Evolutionary conservation across 108 stramenopile species (phyloP), one percentile per base, ranked within the genome.

Genomic region (Cyclotella distinguenda): DNA sequence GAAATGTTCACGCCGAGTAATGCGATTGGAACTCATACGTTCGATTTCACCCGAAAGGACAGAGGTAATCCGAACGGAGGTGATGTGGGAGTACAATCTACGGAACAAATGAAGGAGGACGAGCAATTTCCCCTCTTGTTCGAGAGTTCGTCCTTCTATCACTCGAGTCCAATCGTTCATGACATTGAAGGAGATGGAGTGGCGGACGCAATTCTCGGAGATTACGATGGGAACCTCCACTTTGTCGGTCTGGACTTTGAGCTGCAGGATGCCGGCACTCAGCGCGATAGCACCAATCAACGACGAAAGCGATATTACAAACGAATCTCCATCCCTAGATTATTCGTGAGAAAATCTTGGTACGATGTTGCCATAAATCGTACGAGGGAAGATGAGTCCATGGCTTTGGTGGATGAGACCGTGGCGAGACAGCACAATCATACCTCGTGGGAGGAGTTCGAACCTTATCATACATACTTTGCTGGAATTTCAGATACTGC

Each of bases 381-480:
- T 16, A 86, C 87, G 6, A 60, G 67, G 52, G 79, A 80, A 31
- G 74, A 74, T 22, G 58, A 74, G 28, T 65, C 65, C 34, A 70
- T 80, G 52, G 43, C 51, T 1, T 19, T 30, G 30, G 39, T 68
- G 57, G 44, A 70, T 22, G 76, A 64, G 30, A 66, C 70, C 16
- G 62, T 82, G 38, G 64, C 64, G 11, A 50, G 38, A 22, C 64
- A 81, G 23, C 35, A 19, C 10, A 52, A 70, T 30, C 62, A 59
- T 30, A 47, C 30, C 31, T 50, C 66, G 36, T 77, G 84, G 46
- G 74, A 80, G 43, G 72, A 82, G 18, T 69, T 86, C 64, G 87
- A 91, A 66, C 87, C 90, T 4, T 91, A 89, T 66, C 87, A 91
- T 58, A 80, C 87, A 9, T 85, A 86, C 56, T 91, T 91, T 74